phyloP scores from a whole-genome alignment of 2,329 filamentous ascomycete species.

The Ophiostoma ulmi region DNA sequence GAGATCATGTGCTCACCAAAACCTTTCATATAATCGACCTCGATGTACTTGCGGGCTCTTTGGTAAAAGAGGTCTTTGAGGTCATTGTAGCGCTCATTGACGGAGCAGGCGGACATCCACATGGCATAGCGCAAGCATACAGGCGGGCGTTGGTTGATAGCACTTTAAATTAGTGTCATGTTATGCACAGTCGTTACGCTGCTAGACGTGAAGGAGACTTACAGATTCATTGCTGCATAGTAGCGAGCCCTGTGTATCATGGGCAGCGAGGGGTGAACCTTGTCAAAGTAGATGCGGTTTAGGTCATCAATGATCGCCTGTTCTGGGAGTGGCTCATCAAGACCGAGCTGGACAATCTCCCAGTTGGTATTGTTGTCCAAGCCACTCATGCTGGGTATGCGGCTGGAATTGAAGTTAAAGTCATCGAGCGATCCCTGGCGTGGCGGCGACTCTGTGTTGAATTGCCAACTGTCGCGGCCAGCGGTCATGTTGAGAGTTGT shows the following conservation, averaged over 20 bases:
- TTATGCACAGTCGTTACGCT: constrained; percentile 10
- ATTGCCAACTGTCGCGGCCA: constrained; percentile 51
- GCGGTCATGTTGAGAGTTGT: constrained; percentile 44
- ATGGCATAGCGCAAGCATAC: constrained; percentile 88
- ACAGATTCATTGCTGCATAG: constrained; percentile 77
- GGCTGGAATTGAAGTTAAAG: constrained; percentile 53
- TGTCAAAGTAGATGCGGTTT: constrained; percentile 85
- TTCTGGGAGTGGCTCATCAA: constrained; percentile 55
- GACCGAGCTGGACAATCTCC: constrained; percentile 64
- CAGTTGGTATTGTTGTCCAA: constrained; percentile 62
- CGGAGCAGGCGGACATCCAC: constrained; percentile 87
- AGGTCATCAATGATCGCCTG: constrained; percentile 73
- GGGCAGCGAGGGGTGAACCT: constrained; percentile 76
- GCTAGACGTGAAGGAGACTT: constrained; percentile 36
- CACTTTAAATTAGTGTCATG: not conserved
- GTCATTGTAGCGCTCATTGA: constrained; percentile 72
- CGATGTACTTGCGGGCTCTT: constrained; percentile 81
- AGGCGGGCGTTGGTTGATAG: constrained; percentile 62
- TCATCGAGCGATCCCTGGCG: constrained; percentile 48
- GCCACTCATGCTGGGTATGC: constrained; percentile 44
- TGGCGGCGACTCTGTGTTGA: constrained; percentile 49
- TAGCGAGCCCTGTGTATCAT: constrained; percentile 89
- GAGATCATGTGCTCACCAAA: constrained; percentile 87
- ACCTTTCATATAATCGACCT: constrained; percentile 84
- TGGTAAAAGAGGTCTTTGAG: constrained; percentile 87